A percentile compares a stretch with the other conserved stretches of the same genome.
phyloP scores from a whole-genome alignment of 129 eudicot species.

The Calendula officinalis region DNA sequence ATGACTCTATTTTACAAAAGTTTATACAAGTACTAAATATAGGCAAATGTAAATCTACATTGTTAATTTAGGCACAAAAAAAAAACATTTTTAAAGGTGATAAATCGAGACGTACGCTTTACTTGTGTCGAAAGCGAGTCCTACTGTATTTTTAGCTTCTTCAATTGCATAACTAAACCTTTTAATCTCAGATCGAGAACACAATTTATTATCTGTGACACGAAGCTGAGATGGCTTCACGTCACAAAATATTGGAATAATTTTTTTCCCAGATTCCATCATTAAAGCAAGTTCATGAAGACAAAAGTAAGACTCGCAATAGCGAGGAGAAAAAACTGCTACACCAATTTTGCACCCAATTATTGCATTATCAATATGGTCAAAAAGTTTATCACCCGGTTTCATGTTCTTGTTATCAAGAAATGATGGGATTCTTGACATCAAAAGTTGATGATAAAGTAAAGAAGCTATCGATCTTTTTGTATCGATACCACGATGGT shows the following conservation, averaged over 20 bases:
- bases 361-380: constrained; percentile 54
- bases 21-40: too few species aligned
- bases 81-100: neutral
- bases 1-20: too few species aligned
- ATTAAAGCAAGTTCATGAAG: constrained; percentile 82
- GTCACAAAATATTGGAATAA: constrained; percentile 78
- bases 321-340: constrained; percentile 69
- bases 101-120: constrained; percentile 42
- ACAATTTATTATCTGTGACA: constrained; percentile 36
- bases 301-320: constrained; percentile 75
- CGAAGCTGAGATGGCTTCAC: constrained; percentile 70
- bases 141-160: constrained; percentile 73
- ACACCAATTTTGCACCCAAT: constrained; percentile 58
- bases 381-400: constrained; percentile 75
- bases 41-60: too few species aligned
- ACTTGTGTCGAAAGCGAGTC: constrained; percentile 59
- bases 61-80: neutral
- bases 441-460: constrained; percentile 47
- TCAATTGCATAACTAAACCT: constrained; percentile 55
- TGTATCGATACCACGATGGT: constrained; percentile 71
- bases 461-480: constrained; percentile 59
- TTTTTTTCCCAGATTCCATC: constrained; percentile 60
- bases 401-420: constrained; percentile 83
- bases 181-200: constrained; percentile 33
- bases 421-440: constrained; percentile 51